Conservation (phyloP, 495 filamentous ascomycete genomes). For the Sordaria brevicollis region DNA sequence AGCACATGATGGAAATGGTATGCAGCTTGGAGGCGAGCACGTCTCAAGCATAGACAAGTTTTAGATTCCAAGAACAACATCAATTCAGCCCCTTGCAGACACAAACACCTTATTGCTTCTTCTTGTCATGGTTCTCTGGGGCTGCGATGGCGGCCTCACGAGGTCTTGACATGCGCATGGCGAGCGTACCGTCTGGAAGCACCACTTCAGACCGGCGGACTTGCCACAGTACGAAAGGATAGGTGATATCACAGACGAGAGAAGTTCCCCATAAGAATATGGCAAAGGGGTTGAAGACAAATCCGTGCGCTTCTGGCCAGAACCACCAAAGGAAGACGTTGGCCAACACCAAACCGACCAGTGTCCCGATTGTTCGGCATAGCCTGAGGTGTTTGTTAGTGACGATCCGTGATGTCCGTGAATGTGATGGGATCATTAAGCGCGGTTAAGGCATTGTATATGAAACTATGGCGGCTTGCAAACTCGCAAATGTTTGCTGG, state of each 20-base stretch:
- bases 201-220: conserved; percentile 22
- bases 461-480: neutral
- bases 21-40: neutral
- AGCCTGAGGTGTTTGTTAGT: conserved; percentile 12
- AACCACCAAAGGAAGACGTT: conserved; percentile 27
- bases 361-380: conserved; percentile 24
- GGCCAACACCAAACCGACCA: conserved; percentile 21
- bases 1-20: neutral
- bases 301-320: conserved; percentile 33
- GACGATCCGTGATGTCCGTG: neutral
- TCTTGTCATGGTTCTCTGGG: neutral
- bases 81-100: neutral
- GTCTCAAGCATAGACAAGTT: neutral
- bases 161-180: neutral
- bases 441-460: neutral
- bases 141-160: neutral
- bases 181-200: conserved; percentile 21
- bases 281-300: conserved; percentile 23
- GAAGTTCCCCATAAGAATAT: conserved; percentile 24
- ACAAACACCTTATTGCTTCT: neutral
- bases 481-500: neutral
- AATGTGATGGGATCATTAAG: neutral
- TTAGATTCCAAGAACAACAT: neutral
- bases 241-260: conserved; percentile 26
- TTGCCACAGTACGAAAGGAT: conserved; percentile 25